Conservation (phyloP, 441 rosid genomes). For the Erodium chrysanthum region DNA sequence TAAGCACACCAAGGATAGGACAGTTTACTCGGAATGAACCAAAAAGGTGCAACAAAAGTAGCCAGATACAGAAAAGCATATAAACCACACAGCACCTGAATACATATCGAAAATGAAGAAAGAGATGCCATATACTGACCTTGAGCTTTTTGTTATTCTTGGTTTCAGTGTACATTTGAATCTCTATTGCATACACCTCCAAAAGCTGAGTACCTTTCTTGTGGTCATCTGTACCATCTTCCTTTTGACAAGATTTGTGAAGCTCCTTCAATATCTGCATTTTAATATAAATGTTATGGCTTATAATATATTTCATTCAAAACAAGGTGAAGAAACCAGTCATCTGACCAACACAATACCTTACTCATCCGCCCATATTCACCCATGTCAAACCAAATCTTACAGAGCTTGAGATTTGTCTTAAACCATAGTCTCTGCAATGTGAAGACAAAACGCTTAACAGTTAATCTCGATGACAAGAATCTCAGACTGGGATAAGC, state of each 20-base stretch:
- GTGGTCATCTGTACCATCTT: slow-evolving; percentile 97
- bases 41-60: background rate
- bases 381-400: slow-evolving; percentile 96
- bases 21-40: background rate
- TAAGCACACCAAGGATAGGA: background rate
- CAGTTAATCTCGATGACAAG: background rate
- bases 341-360: slow-evolving; percentile 31
- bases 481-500: background rate
- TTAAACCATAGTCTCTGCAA: slow-evolving; percentile 97
- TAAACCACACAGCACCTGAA: background rate
- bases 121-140: slow-evolving; percentile 31
- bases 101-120: background rate
- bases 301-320: slow-evolving; percentile 8
- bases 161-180: slow-evolving; percentile 95
- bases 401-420: slow-evolving; percentile 95
- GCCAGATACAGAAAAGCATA: background rate
- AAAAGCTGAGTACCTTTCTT: slow-evolving; percentile 98
- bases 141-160: slow-evolving; percentile 96
- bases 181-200: slow-evolving; percentile 95
- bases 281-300: background rate
- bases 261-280: slow-evolving; percentile 82
- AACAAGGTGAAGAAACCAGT: background rate
- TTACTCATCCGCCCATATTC: slow-evolving; percentile 96
- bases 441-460: background rate
- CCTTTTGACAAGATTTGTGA: slow-evolving; percentile 91